Base-by-base conservation (phyloP, 1,284 basidiomycete species). In the Naganishia liquefaciens region DNA sequence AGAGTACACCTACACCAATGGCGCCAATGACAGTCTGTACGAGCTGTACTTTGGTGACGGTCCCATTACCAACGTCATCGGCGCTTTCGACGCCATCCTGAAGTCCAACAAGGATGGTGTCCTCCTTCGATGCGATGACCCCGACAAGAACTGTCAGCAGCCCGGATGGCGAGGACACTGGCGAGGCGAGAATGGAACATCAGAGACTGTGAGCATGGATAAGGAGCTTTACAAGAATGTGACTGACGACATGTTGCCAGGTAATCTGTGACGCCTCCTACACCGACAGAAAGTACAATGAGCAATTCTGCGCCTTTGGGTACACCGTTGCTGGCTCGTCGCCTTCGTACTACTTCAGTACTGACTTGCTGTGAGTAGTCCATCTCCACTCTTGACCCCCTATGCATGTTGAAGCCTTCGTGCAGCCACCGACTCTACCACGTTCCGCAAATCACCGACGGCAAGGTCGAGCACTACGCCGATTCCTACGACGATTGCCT, bases 131-230 rank as follows among this genome's bases (percentile, higher is more conserved):
- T 81, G 80, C 67, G 80, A 81, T 66, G 70, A 81, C 68, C 69
- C 72, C 15, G 80, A 81, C 51, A 72, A 72, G 47, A 74, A 75
- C 69, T 76, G 75, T 60, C 63, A 66, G 27, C 73, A 74, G 25
- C 62, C 68, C 28, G 77, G 75, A 1, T 81, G 75, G 75, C 67
- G 71, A 53, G 80, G 80, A 5, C 80, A 81, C 70, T 81, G 77
- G 77, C 71, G 80, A 50, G 80, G 80, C 21, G 70, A 74, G 62
- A 81, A 81, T 63, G 79, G 74, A 3, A 79, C 80, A 3, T 49
- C 65, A 10, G 80, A 81, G 70, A 81, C 80, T 2, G 80, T 77
- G 42, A 75, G 76, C 54, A 74, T 72, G 67, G 62, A 69, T 19
- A 6, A 5, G 43, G 1, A n/a, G 64, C 66, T 5, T 70, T 69